Evolutionary conservation across 73 alveolate species (phyloP), one percentile per base, ranked within the genome.

Genomic region (Tetrahymena borealis): DNA sequence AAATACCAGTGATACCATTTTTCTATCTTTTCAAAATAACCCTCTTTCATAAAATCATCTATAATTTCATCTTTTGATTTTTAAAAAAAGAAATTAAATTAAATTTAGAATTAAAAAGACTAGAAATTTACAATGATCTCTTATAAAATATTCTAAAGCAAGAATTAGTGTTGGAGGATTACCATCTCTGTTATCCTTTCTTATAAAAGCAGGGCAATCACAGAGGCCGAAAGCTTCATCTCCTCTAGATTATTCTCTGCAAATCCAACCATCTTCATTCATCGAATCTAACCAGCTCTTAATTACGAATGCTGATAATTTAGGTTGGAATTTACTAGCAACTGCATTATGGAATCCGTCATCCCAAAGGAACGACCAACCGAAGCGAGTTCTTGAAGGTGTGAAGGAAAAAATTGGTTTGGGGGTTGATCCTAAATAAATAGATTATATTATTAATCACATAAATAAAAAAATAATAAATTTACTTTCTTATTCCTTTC

Each of bases 331-430:
- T 77, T 95, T 93, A 79, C 97, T 91, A 40, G 96, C 96, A 33
- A 97, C 94, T 39, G 94, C 91, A 90, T 95, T 94, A 90, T 97
- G 99, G 93, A 97, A 97, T 16, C 99, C 99, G 92, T 97, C 99
- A 93, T 97, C 99, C 99, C 99, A 97, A 79, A 97, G 91, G 94
- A 97, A 97, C 3, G 98, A 97, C 40, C 98, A 36, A 32, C 97
- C 97, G 91, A 95, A 95, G 78, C 91, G 92, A 20, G 99, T 93
- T 37, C 99, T 92, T 78, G 96, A 91, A 16, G 99, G 99, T 18
- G 98, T 93, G 6, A 96, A 98, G 9, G 99, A 96, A 38, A 97
- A 97, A 37, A 97, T 90, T 3, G 96, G 96, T 94, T 78, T 60
- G 8, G 94, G 95, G 1, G 93, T 85, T 93, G 85, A 60, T 60